Base-by-base conservation (phyloP, 352 stramenopile genomes). In the Phytopythium ostracodes region DNA sequence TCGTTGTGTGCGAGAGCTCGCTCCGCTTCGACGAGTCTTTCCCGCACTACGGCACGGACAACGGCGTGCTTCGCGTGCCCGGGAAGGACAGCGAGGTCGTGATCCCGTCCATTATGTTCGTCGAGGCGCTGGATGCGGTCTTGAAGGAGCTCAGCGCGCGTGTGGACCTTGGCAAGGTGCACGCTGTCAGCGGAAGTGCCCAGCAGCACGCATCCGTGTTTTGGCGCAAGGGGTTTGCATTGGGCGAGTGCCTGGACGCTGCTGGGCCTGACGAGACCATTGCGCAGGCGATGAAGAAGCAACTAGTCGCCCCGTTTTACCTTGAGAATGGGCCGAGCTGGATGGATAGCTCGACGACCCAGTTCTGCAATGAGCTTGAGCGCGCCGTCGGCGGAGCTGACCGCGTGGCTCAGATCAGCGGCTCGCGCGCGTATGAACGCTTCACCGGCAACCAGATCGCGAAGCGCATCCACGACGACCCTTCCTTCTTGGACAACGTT, bases 141-240 rank as follows among this genome's bases (percentile, higher is more conserved):
- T 62, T 96, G 40, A 57, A 62, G 1, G 68, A 86, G 25, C 66
- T 95, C 42, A 47, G 47, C 38, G 51, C 65, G 66, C 56, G 40
- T 20, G 64, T 72, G 52, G 65, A 83, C 15, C 51, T 93, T 35
- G 31, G 60, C 29, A 73, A 85, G 56, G 69, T 95, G 51, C 70
- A 70, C 24, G 79, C 65, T 17, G 69, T 95, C 43, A 91, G 79
- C 25, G 87, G 87, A 8, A 92, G 84, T 60, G 87, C 82, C 1
- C 85, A 96, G 63, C 87, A 96, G 62, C 87, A 96, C 61, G 84
- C 83, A 24, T 93, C 75, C 7, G 86, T 88, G 18, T 94, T 81
- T 63, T 96, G 87, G 87, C 69, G 62, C 66, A 79, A 73, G 63
- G 69, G 49, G 1, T 89, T 89, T 38, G 73, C 70, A 4, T 57